These are phyloP conservation scores for Berkeleyomyces rouxiae DNA, from an alignment of 2,329 filamentous ascomycete genomes.

Conservation along the genomic window DNA sequence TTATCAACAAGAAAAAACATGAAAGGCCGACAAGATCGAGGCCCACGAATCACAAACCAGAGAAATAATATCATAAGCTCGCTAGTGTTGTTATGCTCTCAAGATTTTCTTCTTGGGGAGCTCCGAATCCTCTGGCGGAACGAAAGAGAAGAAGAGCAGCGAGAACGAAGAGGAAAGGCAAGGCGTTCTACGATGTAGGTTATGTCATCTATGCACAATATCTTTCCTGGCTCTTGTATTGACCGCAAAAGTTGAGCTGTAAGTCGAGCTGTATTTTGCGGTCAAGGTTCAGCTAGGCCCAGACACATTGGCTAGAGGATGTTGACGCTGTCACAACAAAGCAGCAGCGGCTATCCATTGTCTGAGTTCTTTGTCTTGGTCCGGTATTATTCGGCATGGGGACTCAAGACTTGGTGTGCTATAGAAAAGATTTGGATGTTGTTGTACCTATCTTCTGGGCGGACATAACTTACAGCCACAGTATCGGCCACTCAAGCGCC, in stretches of 20 bases:
- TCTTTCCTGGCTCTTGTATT: too few species aligned
- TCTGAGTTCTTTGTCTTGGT: too few species aligned
- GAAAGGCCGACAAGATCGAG: background rate
- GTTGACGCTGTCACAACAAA: too few species aligned
- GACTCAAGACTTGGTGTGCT: background rate
- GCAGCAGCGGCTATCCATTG: too few species aligned
- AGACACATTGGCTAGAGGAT: too few species aligned
- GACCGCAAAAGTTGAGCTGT: too few species aligned
- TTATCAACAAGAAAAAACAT: constrained; percentile 1
- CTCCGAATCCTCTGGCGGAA: background rate
- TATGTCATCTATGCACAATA: too few species aligned
- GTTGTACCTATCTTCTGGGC: background rate
- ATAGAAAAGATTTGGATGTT: background rate
- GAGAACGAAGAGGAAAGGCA: background rate
- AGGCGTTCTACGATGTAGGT: background rate
- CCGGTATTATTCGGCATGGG: too few species aligned
- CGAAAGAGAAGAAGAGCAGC: background rate
- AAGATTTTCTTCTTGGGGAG: background rate
- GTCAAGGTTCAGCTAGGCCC: too few species aligned
- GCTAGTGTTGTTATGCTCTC: background rate
- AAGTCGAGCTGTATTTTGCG: too few species aligned
- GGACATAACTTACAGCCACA: background rate
- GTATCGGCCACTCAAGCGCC: background rate
- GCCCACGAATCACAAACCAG: constrained; percentile 3
- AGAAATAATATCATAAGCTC: background rate